Percentiles rank a stretch among this genome's conserved stretches.
phyloP scores from a whole-genome alignment of 75 land plant genomes.

The Azolla pinnata region DNA sequence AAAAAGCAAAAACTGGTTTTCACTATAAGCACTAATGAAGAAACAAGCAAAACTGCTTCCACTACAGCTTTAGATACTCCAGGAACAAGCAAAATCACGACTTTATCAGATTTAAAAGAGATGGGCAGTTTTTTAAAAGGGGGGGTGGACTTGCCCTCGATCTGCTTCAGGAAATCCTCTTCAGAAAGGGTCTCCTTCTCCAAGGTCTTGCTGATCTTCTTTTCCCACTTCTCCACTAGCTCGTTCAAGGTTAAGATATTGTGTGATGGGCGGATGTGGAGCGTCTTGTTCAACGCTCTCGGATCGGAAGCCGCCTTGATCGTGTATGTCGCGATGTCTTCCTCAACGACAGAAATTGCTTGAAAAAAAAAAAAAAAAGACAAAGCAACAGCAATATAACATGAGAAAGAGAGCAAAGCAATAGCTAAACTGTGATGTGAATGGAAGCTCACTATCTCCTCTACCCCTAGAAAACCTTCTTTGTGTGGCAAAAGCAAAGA shows the following conservation, averaged over 20 bases:
- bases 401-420: no score
- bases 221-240: conserved; percentile 40
- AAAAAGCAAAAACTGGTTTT: no score
- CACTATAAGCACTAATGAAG: no score
- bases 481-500: no score
- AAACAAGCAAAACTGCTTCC: no score
- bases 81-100: no score
- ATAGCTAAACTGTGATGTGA: no score
- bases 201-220: conserved; percentile 27
- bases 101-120: no score
- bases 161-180: conserved; percentile 28
- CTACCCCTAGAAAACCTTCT: no score
- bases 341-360: conserved; percentile 54
- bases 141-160: conserved; percentile 22
- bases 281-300: conserved; percentile 40
- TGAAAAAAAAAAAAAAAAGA: conserved; percentile 2
- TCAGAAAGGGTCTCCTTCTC: conserved; percentile 23
- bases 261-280: conserved; percentile 37
- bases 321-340: conserved; percentile 46
- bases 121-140: no score
- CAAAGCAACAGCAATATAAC: neutral
- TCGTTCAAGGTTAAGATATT: conserved; percentile 40
- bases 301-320: conserved; percentile 47
- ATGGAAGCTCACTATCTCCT: no score
- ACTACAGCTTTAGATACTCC: no score